Evolutionary conservation across 139 green algal genomes (phyloP), one percentile per base, ranked within the genome.

Genomic region (Coccomyxa sp.): DNA sequence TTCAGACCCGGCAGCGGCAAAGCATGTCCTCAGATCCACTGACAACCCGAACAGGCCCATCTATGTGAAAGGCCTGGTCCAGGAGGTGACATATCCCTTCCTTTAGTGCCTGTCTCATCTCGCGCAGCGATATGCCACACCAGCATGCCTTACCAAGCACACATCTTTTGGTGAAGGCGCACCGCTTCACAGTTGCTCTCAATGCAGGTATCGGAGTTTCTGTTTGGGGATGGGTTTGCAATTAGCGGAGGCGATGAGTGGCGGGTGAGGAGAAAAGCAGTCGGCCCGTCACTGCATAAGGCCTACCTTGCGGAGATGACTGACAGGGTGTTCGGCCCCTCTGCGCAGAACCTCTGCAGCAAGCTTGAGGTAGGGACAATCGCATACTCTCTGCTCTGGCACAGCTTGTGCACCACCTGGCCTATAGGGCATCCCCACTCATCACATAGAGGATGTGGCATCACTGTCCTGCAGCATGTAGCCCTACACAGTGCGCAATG

Each of bases 171-270:
- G n/a, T n/a, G n/a, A n/a, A n/a, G n/a, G n/a, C n/a, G n/a, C n/a
- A n/a, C n/a, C n/a, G n/a, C n/a, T n/a, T n/a, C n/a, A n/a, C n/a
- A n/a, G n/a, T n/a, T n/a, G n/a, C n/a, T n/a, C 68, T 33, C n/a
- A 14, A 34, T 70, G 38, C 80, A 84, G 75, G 85, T 94, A 39
- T 90, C 91, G 0, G 55, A 97, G 81, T 99, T 99, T 78, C 88
- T 99, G 68, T 99, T 99, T 86, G 97, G 97, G 0, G 86, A 95
- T 14, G 96, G 96, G 54, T 98, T 99, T 91, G 97, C 97, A 8
- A 87, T 99, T 18, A 55, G 90, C 1, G 91, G 94, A 34, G 94
- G 95, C 0, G 93, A 98, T 35, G 33, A 86, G 36, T 98, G 94
- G 94, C 83, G 89, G 24, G 89, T 91, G 39, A 86, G 96, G 6